Evolutionary conservation across 257 asterid genomes (phyloP), one percentile per base, ranked within the genome.

Genomic region (Ligustrum vulgare): DNA sequence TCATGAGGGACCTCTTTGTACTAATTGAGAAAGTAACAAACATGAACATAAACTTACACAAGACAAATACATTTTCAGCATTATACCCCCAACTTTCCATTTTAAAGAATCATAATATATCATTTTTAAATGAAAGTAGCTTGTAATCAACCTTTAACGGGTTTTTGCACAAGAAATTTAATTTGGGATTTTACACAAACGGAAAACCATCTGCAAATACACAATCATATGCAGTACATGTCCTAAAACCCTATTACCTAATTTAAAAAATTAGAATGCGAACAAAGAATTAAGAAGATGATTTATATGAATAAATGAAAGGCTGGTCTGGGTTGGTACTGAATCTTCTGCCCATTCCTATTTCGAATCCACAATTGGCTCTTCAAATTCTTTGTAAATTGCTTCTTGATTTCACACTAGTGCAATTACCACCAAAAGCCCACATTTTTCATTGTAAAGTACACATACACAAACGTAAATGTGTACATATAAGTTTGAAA

Each of bases 281-380:
- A 49, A 49, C 23, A 49, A 15, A 49, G 23, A 49, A 49, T 3
- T 16, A 49, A 49, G 60, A 49, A 49, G 22, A 45, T 5, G 54
- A 72, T 71, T 9, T 80, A 89, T 92, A 87, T 78, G 72, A 89
- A 89, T 54, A 91, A 71, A 47, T 84, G 87, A 78, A 85, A 91
- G 65, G 93, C 84, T 37, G 94, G 87, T 86, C 90, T 82, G 79
- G 93, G 91, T 77, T 84, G 91, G 49, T 79, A 75, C 76, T 75
- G 35, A 72, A 72, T 31, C 47, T 25, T 33, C 81, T 45, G 77
- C 72, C 66, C 39, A 67, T 79, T 54, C 58, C 39, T 12, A 12
- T 70, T 64, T 58, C 49, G 70, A 36, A 22, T 13, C 20, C 15
- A 71, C 67, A n/a, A 72, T 64, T 47, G 54, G 62, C 70, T 76